Percentiles rank a stretch among this genome's conserved stretches.
phyloP scores from a whole-genome alignment of 1,284 basidiomycete species.

The Flammula alnicola region DNA sequence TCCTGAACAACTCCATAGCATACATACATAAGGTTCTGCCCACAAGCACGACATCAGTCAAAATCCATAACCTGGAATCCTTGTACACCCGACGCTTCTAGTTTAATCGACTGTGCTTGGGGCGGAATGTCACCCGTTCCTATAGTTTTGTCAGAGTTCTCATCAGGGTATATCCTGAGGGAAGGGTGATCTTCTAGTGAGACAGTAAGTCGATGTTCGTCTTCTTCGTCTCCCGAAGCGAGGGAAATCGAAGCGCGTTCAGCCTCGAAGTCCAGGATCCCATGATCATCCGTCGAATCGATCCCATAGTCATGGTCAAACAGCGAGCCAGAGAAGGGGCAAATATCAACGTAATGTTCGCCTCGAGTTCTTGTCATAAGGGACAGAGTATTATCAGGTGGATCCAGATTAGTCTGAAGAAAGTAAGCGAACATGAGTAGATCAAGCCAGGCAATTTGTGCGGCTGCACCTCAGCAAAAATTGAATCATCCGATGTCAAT shows the following conservation, averaged over 20 bases:
- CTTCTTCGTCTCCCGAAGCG: conserved; percentile 11
- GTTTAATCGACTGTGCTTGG: no score
- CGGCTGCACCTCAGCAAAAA: conserved; percentile 8
- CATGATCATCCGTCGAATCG: conserved; percentile 19
- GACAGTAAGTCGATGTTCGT: conserved; percentile 5
- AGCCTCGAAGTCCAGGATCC: conserved; percentile 16
- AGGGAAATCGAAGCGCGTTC: conserved; percentile 8
- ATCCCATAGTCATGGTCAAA: conserved; percentile 14
- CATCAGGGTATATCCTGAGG: not conserved
- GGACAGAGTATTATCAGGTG: not conserved
- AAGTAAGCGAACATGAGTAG: conserved; percentile 3
- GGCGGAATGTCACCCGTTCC: not conserved
- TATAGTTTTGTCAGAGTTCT: not conserved
- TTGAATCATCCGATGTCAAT: conserved; percentile 9
- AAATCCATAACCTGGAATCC: conserved; percentile 15
- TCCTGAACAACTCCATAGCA: no score
- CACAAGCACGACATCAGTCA: no score
- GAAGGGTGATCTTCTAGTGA: conserved; percentile 1
- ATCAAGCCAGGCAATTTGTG: conserved; percentile 9
- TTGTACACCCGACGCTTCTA: not conserved
- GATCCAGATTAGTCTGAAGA: conserved; percentile 4
- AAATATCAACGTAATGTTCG: conserved; percentile 3
- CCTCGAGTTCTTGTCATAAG: not conserved
- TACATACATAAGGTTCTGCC: not conserved
- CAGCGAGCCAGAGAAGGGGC: conserved; percentile 4